phyloP scores from a whole-genome alignment of 2,329 filamentous ascomycete species.

The Coniochaeta sp. region DNA sequence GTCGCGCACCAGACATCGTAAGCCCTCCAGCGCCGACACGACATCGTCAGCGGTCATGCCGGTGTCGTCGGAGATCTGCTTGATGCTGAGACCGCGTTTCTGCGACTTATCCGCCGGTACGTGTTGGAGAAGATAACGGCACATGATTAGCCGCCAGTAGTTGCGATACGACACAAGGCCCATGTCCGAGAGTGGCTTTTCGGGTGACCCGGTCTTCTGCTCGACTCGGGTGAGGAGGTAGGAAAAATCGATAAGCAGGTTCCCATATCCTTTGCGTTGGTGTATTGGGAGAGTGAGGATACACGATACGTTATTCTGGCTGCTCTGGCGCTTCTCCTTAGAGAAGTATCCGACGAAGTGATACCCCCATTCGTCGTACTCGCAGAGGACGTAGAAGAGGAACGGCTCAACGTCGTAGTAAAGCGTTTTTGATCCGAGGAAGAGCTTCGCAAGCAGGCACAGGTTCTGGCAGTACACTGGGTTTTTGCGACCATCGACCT shows the following conservation, averaged over 20 bases:
- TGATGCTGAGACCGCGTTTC: constrained; percentile 49
- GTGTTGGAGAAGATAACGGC: constrained; percentile 68
- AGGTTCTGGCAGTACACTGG: constrained; percentile 98
- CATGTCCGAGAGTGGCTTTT: constrained; percentile 97
- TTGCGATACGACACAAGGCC: constrained; percentile 94
- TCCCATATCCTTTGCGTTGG: constrained; percentile 93
- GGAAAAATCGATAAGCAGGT: constrained; percentile 95
- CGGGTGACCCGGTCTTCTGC: constrained; percentile 87
- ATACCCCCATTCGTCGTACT: constrained; percentile 84
- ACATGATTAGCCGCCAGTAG: constrained; percentile 89
- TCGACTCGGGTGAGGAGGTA: constrained; percentile 93
- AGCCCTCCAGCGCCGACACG: constrained; percentile 82
- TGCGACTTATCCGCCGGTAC: constrained; percentile 26
- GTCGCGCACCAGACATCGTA: constrained; percentile 84
- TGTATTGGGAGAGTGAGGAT: constrained; percentile 95
- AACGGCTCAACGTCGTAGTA: constrained; percentile 99
- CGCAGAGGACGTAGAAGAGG: constrained; percentile 93
- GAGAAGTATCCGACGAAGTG: constrained; percentile 99
- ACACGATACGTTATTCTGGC: constrained; percentile 95
- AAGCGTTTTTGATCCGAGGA: constrained; percentile 95
- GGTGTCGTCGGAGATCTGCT: constrained; percentile 75
- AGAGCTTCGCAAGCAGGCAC: constrained; percentile 90
- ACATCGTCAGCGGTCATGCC: constrained; percentile 97
- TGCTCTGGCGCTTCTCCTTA: constrained; percentile 92
- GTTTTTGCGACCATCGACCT: constrained; percentile 94